These are phyloP conservation scores for Backusella westeae DNA, from an alignment of 192 early-diverging fungal genomes.

Conservation along the genomic window DNA sequence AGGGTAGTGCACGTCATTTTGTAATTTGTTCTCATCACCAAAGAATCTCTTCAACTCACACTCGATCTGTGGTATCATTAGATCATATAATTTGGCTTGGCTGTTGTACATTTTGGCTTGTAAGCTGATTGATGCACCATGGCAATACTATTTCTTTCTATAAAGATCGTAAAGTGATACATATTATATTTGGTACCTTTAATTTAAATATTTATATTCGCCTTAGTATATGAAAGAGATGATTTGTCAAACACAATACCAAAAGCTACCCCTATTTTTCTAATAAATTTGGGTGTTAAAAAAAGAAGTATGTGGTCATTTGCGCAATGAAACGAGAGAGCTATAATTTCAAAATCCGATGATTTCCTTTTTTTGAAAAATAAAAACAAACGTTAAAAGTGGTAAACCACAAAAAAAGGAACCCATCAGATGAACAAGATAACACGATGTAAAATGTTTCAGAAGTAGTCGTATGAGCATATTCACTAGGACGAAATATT, in stretches of 20 bases:
- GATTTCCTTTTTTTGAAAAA: background rate
- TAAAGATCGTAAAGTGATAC: background rate
- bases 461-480: background rate
- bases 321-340: background rate
- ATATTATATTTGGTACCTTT: background rate
- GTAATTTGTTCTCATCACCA: background rate
- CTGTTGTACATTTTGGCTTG: background rate
- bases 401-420: background rate
- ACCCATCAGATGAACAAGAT: slow-evolving; percentile 1
- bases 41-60: background rate
- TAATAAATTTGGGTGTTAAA: background rate
- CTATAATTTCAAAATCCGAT: background rate
- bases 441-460: background rate
- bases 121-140: background rate
- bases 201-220: background rate
- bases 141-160: background rate
- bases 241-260: background rate
- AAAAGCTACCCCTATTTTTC: background rate
- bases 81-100: background rate
- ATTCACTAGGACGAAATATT: slow-evolving; percentile 1
- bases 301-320: background rate
- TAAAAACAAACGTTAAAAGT: background rate
- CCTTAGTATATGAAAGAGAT: background rate
- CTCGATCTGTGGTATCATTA: background rate
- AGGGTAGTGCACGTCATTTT: background rate